Evolutionary conservation across 2,329 filamentous ascomycete genomes (phyloP).

Genomic region (Trematosphaeria pertusa): DNA sequence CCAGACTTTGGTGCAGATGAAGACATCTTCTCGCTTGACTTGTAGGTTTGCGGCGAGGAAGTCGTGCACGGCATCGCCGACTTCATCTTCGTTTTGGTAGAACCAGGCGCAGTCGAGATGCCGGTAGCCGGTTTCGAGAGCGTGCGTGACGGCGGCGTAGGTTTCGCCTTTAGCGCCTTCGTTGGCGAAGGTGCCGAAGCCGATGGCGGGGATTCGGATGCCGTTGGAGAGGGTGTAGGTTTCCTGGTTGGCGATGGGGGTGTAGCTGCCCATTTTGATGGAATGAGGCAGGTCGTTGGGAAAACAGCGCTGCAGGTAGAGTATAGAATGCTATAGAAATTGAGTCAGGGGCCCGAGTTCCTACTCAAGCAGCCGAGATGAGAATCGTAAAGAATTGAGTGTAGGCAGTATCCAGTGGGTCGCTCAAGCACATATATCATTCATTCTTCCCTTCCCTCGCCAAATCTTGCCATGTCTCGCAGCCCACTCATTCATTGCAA

Average conservation of each 20-base stretch:
- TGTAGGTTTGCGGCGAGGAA: conserved; percentile 63
- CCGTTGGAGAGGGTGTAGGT: conserved; percentile 64
- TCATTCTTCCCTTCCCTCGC: too few species aligned
- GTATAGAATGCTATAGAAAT: too few species aligned
- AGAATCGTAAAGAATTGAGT: too few species aligned
- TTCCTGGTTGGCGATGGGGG: conserved; percentile 42
- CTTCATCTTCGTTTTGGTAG: conserved; percentile 75
- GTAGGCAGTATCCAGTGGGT: too few species aligned
- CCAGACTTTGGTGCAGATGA: conserved; percentile 77
- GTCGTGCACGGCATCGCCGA: conserved; percentile 69
- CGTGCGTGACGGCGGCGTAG: conserved; percentile 64
- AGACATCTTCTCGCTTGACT: conserved; percentile 66
- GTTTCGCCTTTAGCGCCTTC: conserved; percentile 67
- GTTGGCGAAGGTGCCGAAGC: conserved; percentile 76
- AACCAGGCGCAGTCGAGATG: conserved; percentile 74
- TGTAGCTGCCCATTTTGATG: conserved; percentile 32
- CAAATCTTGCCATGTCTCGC: too few species aligned
- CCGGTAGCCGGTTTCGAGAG: conserved; percentile 66
- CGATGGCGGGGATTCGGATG: conserved; percentile 71
- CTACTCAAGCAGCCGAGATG: conserved; percentile 4
- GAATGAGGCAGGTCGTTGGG: too few species aligned
- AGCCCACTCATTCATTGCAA: too few species aligned
- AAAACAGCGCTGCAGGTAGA: too few species aligned
- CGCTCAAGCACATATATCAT: conserved; percentile 3
- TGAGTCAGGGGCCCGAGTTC: neutral